phyloP scores from a whole-genome alignment of 2,329 filamentous ascomycete genomes.

The Colletotrichum zoysiae region DNA sequence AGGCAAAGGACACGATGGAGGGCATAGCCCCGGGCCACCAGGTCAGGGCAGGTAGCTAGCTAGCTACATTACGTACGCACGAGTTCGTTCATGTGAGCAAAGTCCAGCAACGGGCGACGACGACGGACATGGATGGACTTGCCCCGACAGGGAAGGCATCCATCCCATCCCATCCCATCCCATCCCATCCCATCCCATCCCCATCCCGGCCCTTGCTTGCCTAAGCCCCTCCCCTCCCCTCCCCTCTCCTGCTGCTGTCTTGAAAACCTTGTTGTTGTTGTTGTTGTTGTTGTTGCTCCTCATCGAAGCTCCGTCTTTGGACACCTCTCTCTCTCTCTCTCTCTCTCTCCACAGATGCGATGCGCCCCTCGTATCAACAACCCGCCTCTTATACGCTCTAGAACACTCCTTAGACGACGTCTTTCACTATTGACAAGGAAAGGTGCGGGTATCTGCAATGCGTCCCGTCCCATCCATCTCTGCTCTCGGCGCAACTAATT shows the following conservation, averaged over 20 bases:
- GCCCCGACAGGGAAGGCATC: constrained; percentile 17
- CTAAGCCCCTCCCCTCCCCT: constrained; percentile 24
- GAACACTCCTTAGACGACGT: neutral
- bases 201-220: constrained; percentile 18
- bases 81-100: neutral
- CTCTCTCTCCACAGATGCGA: constrained; percentile 17
- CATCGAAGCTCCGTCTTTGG: constrained; percentile 2
- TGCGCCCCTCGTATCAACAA: neutral
- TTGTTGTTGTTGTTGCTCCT: constrained; percentile 25
- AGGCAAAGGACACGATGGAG: no score
- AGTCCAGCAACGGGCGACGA: constrained; percentile 6
- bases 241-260: constrained; percentile 22
- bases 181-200: constrained; percentile 24
- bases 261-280: constrained; percentile 39
- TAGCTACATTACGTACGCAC: neutral
- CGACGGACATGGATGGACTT: constrained; percentile 3
- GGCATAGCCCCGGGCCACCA: neutral
- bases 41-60: neutral
- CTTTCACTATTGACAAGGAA: neutral
- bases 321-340: no score
- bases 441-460: neutral
- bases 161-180: neutral
- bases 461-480: neutral
- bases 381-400: no score
- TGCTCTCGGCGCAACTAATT: neutral